Conservation (phyloP, 2,329 filamentous ascomycete species). For the Phoma sp. region DNA sequence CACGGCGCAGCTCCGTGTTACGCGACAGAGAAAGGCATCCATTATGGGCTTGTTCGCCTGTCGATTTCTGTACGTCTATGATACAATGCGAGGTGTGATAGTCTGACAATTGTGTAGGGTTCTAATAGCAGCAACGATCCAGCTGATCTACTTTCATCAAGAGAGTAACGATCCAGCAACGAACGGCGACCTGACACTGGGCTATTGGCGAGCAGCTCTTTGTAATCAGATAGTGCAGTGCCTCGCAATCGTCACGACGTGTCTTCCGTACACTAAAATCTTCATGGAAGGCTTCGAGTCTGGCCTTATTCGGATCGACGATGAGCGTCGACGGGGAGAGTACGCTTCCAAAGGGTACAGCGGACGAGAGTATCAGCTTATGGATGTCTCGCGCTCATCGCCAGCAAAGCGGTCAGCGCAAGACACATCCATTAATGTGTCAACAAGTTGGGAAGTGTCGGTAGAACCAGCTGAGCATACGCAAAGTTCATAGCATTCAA, state of each 20-base stretch:
- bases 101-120: conserved; percentile 20
- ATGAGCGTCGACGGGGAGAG: conserved; percentile 22
- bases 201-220: conserved; percentile 37
- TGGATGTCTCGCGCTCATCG: conserved; percentile 25
- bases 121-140: conserved; percentile 20
- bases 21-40: conserved; percentile 20
- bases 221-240: conserved; percentile 35
- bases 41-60: conserved; percentile 32
- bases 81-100: not conserved
- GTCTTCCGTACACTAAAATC: conserved; percentile 38
- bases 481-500: not conserved
- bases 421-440: conserved; percentile 20
- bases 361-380: conserved; percentile 22
- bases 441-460: conserved; percentile 22
- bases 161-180: conserved; percentile 17
- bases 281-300: conserved; percentile 41
- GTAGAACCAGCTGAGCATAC: conserved; percentile 14
- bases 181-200: conserved; percentile 32
- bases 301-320: conserved; percentile 32
- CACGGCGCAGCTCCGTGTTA: conserved; percentile 23
- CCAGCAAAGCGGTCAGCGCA: conserved; percentile 2
- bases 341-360: conserved; percentile 19
- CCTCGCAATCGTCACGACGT: conserved; percentile 37
- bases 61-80: conserved; percentile 22
- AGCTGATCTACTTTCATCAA: conserved; percentile 25